Evolutionary conservation across 495 filamentous ascomycete species (phyloP).

Genomic region (Tuber aestivum): DNA sequence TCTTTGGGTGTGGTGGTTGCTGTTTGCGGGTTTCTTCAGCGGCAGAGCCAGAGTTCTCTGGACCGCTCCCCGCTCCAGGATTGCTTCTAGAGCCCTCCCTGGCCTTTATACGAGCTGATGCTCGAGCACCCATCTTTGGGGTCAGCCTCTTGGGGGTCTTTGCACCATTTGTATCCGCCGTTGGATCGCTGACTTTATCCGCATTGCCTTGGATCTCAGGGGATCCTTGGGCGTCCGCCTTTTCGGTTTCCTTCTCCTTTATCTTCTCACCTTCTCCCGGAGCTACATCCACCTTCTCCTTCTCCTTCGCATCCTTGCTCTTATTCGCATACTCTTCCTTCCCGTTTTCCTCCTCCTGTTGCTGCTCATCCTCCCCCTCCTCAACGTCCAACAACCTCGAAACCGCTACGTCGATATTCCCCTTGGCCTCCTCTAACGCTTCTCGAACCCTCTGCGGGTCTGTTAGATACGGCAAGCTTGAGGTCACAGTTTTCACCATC

Average conservation of each 20-base stretch:
- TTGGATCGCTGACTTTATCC: not conserved
- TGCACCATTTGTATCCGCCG: not conserved
- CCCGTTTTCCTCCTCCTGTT: conserved; percentile 8
- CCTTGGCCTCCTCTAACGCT: conserved; percentile 55
- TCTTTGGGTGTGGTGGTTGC: conserved; percentile 34
- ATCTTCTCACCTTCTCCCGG: not conserved
- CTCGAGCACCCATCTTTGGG: conserved; percentile 1
- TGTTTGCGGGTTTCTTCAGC: conserved; percentile 16
- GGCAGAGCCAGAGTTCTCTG: conserved; percentile 28
- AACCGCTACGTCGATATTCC: conserved; percentile 58
- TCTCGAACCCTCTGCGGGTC: conserved; percentile 54
- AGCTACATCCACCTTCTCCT: not conserved
- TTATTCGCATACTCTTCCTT: not conserved
- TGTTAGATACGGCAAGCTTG: conserved; percentile 54
- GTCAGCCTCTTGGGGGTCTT: not conserved
- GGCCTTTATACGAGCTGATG: conserved; percentile 11
- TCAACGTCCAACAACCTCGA: conserved; percentile 53
- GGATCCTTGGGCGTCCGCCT: conserved; percentile 3
- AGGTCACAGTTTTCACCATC: conserved; percentile 58
- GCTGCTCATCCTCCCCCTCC: conserved; percentile 21
- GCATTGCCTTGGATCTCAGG: not conserved
- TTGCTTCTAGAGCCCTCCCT: conserved; percentile 13
- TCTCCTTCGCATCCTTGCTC: conserved; percentile 1
- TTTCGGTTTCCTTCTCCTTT: conserved; percentile 9
- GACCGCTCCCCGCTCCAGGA: conserved; percentile 20